These are phyloP conservation scores for Leccinum holopus DNA, from an alignment of 1,284 basidiomycete genomes.

Conservation along the genomic window DNA sequence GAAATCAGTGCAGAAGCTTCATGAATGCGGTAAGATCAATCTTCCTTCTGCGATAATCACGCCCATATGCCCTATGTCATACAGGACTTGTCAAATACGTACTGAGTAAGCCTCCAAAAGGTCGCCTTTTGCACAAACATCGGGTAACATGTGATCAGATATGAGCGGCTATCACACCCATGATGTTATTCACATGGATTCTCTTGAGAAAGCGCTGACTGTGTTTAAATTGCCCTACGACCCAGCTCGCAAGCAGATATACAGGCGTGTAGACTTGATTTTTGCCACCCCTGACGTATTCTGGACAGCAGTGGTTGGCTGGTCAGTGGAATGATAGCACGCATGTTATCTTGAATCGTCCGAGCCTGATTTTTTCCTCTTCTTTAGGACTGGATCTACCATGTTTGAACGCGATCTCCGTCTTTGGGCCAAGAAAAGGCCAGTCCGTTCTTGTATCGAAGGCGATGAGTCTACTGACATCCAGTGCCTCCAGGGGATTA, in stretches of 20 bases:
- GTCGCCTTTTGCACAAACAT: slow-evolving; percentile 10
- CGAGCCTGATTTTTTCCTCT: neutral
- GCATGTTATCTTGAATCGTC: neutral
- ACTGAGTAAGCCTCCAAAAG: slow-evolving; percentile 50
- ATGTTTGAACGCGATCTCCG: slow-evolving; percentile 81
- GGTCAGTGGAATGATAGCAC: slow-evolving; percentile 42
- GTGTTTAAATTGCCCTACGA: slow-evolving; percentile 58
- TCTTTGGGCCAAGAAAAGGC: slow-evolving; percentile 62
- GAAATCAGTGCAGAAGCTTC: slow-evolving; percentile 51
- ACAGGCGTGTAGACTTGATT: slow-evolving; percentile 73
- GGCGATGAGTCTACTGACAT: slow-evolving; percentile 11
- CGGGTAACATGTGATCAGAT: slow-evolving; percentile 37
- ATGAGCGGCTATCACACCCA: slow-evolving; percentile 57
- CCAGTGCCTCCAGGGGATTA: slow-evolving; percentile 48
- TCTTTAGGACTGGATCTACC: slow-evolving; percentile 72
- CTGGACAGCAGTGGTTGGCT: slow-evolving; percentile 78
- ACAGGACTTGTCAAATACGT: slow-evolving; percentile 64
- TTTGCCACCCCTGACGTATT: slow-evolving; percentile 67
- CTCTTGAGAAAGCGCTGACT: slow-evolving; percentile 69
- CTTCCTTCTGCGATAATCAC: slow-evolving; percentile 1
- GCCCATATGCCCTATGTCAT: neutral
- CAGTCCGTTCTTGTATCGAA: slow-evolving; percentile 38
- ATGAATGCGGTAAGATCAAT: slow-evolving; percentile 46
- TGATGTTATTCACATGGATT: slow-evolving; percentile 59
- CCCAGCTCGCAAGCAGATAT: slow-evolving; percentile 34